Evolutionary conservation across 768 basidiomycete genomes (phyloP).

Genomic region (Podaxis sp.): DNA sequence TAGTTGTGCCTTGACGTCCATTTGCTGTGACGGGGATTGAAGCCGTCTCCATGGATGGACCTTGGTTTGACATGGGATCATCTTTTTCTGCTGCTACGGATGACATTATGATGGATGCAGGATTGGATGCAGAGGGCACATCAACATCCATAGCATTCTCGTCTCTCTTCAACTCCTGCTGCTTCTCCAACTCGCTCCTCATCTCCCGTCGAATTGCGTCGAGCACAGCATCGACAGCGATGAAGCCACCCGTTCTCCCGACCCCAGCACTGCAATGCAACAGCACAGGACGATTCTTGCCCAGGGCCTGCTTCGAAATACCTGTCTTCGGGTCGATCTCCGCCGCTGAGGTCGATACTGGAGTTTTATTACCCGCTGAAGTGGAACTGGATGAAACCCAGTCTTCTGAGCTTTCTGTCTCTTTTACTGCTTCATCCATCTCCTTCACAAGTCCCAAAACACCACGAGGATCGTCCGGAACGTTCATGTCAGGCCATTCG

Average conservation of each 20-base stretch:
- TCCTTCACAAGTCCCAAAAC: slow-evolving; percentile 72
- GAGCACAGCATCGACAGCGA: slow-evolving; percentile 84
- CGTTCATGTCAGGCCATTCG: slow-evolving; percentile 96
- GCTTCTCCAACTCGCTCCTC: background rate
- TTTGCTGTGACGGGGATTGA: slow-evolving; percentile 2
- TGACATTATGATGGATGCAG: slow-evolving; percentile 4
- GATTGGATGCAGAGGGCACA: background rate
- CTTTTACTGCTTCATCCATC: slow-evolving; percentile 49
- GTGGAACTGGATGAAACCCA: slow-evolving; percentile 4
- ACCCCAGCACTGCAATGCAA: slow-evolving; percentile 95
- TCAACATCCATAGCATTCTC: slow-evolving; percentile 32
- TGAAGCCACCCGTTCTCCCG: slow-evolving; percentile 92
- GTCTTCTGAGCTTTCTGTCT: slow-evolving; percentile 25
- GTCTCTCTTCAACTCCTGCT: slow-evolving; percentile 18
- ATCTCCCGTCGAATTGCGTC: slow-evolving; percentile 70
- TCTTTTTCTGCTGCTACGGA: slow-evolving; percentile 7
- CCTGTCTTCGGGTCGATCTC: slow-evolving; percentile 56
- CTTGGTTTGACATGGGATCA: background rate
- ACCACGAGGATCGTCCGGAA: slow-evolving; percentile 79
- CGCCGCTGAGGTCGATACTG: slow-evolving; percentile 12
- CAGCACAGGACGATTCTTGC: slow-evolving; percentile 57
- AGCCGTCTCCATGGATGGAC: background rate
- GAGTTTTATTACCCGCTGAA: slow-evolving; percentile 11
- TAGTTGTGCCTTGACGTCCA: background rate
- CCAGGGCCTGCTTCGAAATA: slow-evolving; percentile 50